Base-by-base conservation (phyloP, 495 filamentous ascomycete genomes). In the Hyaloscypha variabilis region DNA sequence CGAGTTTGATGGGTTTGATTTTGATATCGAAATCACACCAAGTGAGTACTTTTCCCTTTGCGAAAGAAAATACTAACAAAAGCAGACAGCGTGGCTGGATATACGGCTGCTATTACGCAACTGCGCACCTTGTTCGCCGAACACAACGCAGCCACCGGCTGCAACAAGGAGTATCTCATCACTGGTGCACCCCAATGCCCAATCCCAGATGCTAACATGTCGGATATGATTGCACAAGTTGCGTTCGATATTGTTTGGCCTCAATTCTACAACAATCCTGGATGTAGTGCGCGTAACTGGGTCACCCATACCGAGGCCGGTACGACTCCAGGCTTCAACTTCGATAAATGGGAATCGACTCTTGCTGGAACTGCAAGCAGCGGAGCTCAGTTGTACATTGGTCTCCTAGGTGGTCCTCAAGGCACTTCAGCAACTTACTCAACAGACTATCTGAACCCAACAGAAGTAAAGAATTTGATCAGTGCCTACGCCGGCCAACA, bases 201-300 rank as follows among this genome's bases (percentile, higher is more conserved):
- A 0, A 76, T 81, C 24, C 84, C 85, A 0, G 85, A 87, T 66
- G 76, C 78, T 2, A 79, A 80, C 55, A 86, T 86, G 76, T 80
- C 78, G 19, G 63, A 56, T 4, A 81, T 85, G 36, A 82, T 92
- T 30, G 71, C 77, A 56, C 77, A 75, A 0, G 77, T 79, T 36
- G 63, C 71, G 13, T 84, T 90, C 62, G 89, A 92, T 69, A 83
- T 86, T 55, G 74, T 90, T 19, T 91, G 85, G 73, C 79, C 89
- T 17, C 89, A 91, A 70, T 91, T 88, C 79, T 79, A 78, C 51
- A 78, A 78, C 67, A 77, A 72, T 8, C 62, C 68, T 25, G 68
- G 67, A 19, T 90, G 88, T 75, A 82, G 81, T 53, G 85, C 86
- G 2, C 74, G 77, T 11, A 72, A 76, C 63, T 72, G 77, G 57